These are phyloP conservation scores for Amoebophrya sp. DNA, from an alignment of 169 alveolate species.

Conservation along the genomic window DNA sequence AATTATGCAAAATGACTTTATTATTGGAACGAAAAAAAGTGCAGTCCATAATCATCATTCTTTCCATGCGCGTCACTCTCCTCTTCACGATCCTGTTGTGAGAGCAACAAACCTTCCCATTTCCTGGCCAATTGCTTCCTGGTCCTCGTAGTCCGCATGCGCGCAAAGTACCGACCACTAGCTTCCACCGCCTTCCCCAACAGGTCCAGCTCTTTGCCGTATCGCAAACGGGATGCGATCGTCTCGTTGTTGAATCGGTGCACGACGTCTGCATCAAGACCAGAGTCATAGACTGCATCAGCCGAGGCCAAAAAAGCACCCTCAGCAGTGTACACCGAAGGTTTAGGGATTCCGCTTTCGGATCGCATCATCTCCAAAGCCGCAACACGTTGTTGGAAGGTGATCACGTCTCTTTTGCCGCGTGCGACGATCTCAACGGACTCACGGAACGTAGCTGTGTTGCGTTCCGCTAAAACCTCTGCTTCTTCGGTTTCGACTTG, in stretches of 20 bases:
- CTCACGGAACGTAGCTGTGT: not conserved
- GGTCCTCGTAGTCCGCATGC: not conserved
- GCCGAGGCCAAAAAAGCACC: not conserved
- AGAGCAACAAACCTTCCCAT: not conserved
- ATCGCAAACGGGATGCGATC: no score
- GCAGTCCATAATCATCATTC: no score
- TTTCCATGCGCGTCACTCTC: not conserved
- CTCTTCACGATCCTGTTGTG: not conserved
- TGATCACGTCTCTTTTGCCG: not conserved
- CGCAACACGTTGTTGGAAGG: not conserved
- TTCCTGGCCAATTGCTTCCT: not conserved
- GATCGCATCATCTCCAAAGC: not conserved
- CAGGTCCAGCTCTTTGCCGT: no score
- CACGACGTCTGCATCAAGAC: no score
- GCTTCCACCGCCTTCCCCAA: not conserved
- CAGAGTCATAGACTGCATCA: not conserved
- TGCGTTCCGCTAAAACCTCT: not conserved
- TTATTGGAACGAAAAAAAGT: no score
- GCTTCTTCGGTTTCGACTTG: not conserved
- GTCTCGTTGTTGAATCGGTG: no score
- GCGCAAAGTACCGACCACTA: not conserved
- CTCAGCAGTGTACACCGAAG: not conserved
- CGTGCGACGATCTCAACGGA: not conserved
- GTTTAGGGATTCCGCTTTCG: no score
- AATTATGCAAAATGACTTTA: no score